Percentiles rank a stretch among this genome's conserved stretches.
Evolutionary conservation across 176 grass and related monocot genomes (phyloP).

Genomic region (Chrysopogon serrulatus): DNA sequence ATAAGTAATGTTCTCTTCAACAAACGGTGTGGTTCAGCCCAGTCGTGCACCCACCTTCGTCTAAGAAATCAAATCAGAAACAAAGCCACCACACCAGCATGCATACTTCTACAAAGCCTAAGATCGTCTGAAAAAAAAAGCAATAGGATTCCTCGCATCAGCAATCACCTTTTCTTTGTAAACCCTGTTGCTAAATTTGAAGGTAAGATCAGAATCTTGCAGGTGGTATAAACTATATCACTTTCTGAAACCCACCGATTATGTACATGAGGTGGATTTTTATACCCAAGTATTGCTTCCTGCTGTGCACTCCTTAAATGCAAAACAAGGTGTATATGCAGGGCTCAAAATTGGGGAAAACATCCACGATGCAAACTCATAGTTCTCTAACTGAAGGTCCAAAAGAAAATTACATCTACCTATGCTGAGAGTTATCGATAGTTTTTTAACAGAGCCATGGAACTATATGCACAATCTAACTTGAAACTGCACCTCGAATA

Average conservation of each 20-base stretch:
- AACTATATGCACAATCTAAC: too few species aligned
- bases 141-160: slow-evolving; percentile 8
- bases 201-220: slow-evolving; percentile 40
- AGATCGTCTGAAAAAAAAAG: not conserved
- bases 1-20: slow-evolving; percentile 67
- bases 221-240: slow-evolving; percentile 43
- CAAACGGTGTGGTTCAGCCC: slow-evolving; percentile 59
- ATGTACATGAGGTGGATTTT: slow-evolving; percentile 74
- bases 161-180: slow-evolving; percentile 58
- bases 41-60: slow-evolving; percentile 76
- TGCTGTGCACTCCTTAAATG: slow-evolving; percentile 27
- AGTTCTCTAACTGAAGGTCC: too few species aligned
- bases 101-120: slow-evolving; percentile 10
- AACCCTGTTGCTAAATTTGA: slow-evolving; percentile 54
- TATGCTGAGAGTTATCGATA: too few species aligned
- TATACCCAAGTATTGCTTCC: slow-evolving; percentile 78
- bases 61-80: slow-evolving; percentile 37
- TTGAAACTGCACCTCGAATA: too few species aligned
- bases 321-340: too few species aligned
- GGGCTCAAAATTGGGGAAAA: too few species aligned
- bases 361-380: too few species aligned
- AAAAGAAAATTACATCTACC: too few species aligned
- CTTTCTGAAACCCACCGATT: slow-evolving; percentile 78
- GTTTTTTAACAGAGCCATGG: too few species aligned
- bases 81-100: slow-evolving; percentile 17